Evolutionary conservation across 805 yeast species (phyloP).

Genomic region (Scheffersomyces amazonensis): DNA sequence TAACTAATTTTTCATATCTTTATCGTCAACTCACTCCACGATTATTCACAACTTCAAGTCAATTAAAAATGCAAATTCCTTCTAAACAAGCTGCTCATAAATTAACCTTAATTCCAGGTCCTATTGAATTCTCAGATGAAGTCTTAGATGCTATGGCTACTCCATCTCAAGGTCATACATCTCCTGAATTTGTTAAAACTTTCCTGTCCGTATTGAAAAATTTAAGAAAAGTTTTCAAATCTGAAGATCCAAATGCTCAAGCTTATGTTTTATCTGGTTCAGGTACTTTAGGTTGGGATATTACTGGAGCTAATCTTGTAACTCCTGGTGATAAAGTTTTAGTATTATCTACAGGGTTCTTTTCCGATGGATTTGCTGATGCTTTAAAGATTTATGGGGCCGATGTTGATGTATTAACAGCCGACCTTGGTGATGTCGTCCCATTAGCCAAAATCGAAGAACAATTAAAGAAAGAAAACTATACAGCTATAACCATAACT

Average conservation of each 20-base stretch:
- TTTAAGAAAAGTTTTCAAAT: constrained; percentile 72
- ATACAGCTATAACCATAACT: constrained; percentile 76
- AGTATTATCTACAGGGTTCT: constrained; percentile 87
- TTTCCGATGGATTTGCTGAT: constrained; percentile 59
- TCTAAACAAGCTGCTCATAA: constrained; percentile 39
- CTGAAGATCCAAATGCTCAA: constrained; percentile 62
- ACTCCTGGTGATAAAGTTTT: constrained; percentile 65
- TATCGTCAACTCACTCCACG: not conserved
- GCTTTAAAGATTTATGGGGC: constrained; percentile 71
- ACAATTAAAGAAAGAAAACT: constrained; percentile 50
- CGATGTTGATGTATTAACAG: constrained; percentile 67
- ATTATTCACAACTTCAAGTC: not conserved
- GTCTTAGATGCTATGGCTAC: constrained; percentile 79
- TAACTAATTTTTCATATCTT: too few relatives aligned
- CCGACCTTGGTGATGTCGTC: constrained; percentile 72
- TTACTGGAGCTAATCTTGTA: constrained; percentile 75
- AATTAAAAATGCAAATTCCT: not conserved
- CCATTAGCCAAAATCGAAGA: constrained; percentile 53
- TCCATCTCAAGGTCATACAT: constrained; percentile 86
- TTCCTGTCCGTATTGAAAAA: constrained; percentile 68
- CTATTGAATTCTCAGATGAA: constrained; percentile 76
- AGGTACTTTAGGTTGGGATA: constrained; percentile 95
- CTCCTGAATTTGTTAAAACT: constrained; percentile 74
- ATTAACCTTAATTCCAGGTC: constrained; percentile 76
- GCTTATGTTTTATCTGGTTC: constrained; percentile 84